Base-by-base conservation (phyloP, 1,284 basidiomycete genomes). In the Melanopsichium pennsylvanicum region DNA sequence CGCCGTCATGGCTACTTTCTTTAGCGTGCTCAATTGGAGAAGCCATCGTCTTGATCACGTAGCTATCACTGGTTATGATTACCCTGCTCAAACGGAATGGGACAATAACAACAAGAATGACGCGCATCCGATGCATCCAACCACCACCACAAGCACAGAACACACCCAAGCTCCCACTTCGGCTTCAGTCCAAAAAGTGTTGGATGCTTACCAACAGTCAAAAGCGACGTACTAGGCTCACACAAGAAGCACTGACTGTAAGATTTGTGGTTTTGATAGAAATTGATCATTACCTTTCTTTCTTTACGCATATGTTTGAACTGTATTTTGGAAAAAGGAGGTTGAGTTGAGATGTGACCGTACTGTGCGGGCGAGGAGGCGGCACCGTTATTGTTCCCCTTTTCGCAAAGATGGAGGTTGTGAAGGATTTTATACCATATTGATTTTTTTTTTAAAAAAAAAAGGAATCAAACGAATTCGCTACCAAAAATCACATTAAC, bases 401-500 rank as follows among this genome's bases (percentile, higher is more conserved):
- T n/a, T n/a, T n/a, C n/a, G n/a, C n/a, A n/a, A n/a, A n/a, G n/a
- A n/a, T n/a, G n/a, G n/a, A n/a, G n/a, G n/a, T n/a, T n/a, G n/a
- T n/a, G n/a, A n/a, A n/a, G n/a, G n/a, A n/a, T n/a, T n/a, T n/a
- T n/a, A n/a, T n/a, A n/a, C n/a, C n/a, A n/a, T n/a, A n/a, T 12
- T 35, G 16, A 35, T 8, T 11, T 35, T 16, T 35, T 35, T 35
- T 11, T 26, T 27, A n/a, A n/a, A n/a, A n/a, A n/a, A n/a, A n/a
- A n/a, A 29, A 7, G 13, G 27, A 13, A 29, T 25, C 45, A 74
- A 4, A 34, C 49, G 36, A 71, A 73, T 21, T 54, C 59, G 16
- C 54, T 52, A 2, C 67, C 74, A 55, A 75, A 75, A 13, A 69
- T 49, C 3, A 27, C n/a, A 32, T 51, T 55, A 7, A 74, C 67